Base-by-base conservation (phyloP, 2,329 filamentous ascomycete genomes). In the Phaeoacremonium minimum region DNA sequence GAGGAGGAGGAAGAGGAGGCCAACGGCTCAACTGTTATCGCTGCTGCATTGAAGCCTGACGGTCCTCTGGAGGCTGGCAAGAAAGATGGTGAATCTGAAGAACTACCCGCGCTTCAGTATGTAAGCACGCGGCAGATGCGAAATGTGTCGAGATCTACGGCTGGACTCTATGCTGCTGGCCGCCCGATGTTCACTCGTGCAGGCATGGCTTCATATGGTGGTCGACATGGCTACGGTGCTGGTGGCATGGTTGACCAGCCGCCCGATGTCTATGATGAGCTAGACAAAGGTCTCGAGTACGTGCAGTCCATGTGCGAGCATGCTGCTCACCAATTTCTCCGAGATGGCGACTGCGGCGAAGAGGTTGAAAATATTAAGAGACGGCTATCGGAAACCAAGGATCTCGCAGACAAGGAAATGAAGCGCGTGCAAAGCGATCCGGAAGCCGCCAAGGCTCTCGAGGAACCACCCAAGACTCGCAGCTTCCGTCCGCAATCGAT, bases 291-390 rank as follows among this genome's bases (percentile, higher is more conserved):
- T 1, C 68, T 96, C 17, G 89, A 95, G 54, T 77, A 78, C 45
- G 85, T 87, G 5, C 88, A 95, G 57, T 75, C 74, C 38, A 77
- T 89, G 49, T 94, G 87, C 56, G 90, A 96, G 63, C 81, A 82
- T 36, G 90, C 85, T 4, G 90, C 90, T 0, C 89, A 95, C 53
- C 87, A 94, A 52, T 88, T 93, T 43, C 69, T 96, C n/a, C 80
- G 90, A 16, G 85, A 89, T 36, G 90, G 89, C 9, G 84, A 93
- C 51, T 95, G 90, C 60, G 74, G 69, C n/a, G 74, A 78, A 14
- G 87, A 95, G 57, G 73, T 95, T 28, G 68, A 71, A 17, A 82
- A 79, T 32, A 83, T 90, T 36, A 77, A 80, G 51, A 67, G 71
- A 39, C 77, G 79, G 13, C 74, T 94, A 30, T 62, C 63, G 7